Evolutionary conservation across 1,139 yeast genomes (phyloP), one percentile per base, ranked within the genome.

Genomic region (Diutina scorzettiae): DNA sequence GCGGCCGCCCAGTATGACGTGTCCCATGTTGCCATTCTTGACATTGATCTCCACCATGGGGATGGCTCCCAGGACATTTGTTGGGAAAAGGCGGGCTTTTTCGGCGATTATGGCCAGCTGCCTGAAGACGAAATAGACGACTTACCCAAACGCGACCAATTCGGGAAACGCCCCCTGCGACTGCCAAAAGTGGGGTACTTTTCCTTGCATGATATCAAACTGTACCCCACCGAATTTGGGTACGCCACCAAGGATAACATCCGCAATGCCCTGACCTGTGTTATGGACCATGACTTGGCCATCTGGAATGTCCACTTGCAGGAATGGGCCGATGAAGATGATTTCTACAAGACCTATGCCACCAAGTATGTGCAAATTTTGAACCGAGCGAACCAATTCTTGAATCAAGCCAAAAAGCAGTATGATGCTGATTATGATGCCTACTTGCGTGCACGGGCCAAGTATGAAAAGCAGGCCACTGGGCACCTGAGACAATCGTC

Each of bases 11-110:
- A 64, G 12, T 73, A 81, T 52, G 78, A 69, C 2, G 77, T 85
- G 2, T 79, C 91, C 0, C 95, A 85, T 58, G 87, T 87, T 16
- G 91, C 82, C 1, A 81, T 85, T 23, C 62, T 85, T 30, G 95
- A 85, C 56, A 81, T 85, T 48, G 95, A 85, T 58, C 66, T 85
- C 42, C 95, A 85, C 54, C 95, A 85, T 54, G 95, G 95, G n/a
- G 95, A 85, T 58, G 95, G 95, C 4, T 75, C 85, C 5, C 95
- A 85, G 53, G 95, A 84, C 57, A 81, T 85, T 23, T 79, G 93
- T 51, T 84, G 91, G 89, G 81, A 79, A 51, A 66, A 83, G 49
- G 83, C 85, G 0, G 84, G 85, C 0, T 71, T 76, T 49, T 55
- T 58, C 9, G 74, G 76, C 2, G 76, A 73, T 44, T 68, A 66